These are phyloP conservation scores for Triangularia verruculosa DNA, from an alignment of 2,329 filamentous ascomycete species.

Conservation along the genomic window DNA sequence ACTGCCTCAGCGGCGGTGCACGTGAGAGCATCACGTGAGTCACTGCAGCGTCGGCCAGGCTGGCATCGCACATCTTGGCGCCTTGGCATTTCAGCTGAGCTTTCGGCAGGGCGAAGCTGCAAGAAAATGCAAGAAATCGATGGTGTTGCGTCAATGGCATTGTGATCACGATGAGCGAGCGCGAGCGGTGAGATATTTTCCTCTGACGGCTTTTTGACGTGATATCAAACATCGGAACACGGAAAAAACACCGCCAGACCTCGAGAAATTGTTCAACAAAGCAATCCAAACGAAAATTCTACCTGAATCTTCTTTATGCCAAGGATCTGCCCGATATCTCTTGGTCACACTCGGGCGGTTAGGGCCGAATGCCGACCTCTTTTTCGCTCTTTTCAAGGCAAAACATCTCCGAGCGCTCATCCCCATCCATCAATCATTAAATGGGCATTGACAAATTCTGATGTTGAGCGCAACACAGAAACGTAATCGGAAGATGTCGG, in stretches of 20 bases:
- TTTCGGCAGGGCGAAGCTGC: not conserved
- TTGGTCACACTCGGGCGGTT: conserved; percentile 66
- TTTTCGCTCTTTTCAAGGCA: not conserved
- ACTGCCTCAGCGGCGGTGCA: too few relatives aligned
- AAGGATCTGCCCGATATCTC: conserved; percentile 59
- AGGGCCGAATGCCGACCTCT: not conserved
- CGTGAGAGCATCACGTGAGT: not conserved
- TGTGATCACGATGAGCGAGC: not conserved
- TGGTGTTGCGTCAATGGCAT: not conserved
- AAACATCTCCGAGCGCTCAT: too few relatives aligned
- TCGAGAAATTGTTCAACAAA: not conserved
- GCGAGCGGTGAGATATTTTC: not conserved
- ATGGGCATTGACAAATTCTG: conserved; percentile 1
- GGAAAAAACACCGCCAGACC: not conserved
- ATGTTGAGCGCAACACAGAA: not conserved
- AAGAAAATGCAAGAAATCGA: not conserved
- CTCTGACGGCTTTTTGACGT: not conserved
- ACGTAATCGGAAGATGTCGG: conserved; percentile 9
- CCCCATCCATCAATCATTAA: not conserved
- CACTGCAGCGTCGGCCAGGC: too few relatives aligned
- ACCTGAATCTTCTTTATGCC: not conserved
- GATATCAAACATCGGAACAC: not conserved
- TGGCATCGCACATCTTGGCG: too few relatives aligned
- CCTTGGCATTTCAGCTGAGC: not conserved
- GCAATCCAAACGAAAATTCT: not conserved